Evolutionary conservation across 2,329 filamentous ascomycete species (phyloP).

Genomic region (Stromatinia cepivora): DNA sequence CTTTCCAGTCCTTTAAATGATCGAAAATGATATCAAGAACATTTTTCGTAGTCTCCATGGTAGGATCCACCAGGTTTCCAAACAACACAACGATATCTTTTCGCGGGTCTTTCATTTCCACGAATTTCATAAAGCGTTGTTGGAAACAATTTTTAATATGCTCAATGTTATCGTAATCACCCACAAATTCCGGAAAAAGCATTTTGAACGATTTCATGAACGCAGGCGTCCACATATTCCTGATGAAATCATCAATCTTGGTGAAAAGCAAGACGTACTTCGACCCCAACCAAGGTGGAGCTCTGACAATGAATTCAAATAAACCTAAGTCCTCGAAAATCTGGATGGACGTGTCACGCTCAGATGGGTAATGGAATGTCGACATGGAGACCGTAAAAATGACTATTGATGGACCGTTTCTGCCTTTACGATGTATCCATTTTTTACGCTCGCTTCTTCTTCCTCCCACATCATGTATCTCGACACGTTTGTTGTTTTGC

Average conservation of each 20-base stretch:
- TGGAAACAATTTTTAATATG: not conserved
- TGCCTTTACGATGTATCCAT: not conserved
- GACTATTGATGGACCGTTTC: not conserved
- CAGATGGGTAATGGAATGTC: not conserved
- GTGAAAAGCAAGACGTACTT: conserved; percentile 8
- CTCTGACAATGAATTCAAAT: not conserved
- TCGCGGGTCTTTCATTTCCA: not conserved
- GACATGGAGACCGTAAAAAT: not conserved
- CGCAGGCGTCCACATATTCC: not conserved
- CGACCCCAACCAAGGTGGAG: not conserved
- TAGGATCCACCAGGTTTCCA: not conserved
- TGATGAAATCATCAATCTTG: conserved; percentile 17
- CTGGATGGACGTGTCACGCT: not conserved
- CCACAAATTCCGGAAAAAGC: not conserved
- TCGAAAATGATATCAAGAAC: not conserved
- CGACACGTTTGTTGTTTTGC: not conserved
- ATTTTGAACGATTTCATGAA: not conserved
- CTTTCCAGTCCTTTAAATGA: not conserved
- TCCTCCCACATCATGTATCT: not conserved
- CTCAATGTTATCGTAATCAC: not conserved
- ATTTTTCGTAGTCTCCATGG: not conserved
- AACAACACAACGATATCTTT: not conserved
- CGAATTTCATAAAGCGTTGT: not conserved
- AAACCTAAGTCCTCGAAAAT: not conserved
- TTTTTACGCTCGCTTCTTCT: not conserved